Base-by-base conservation (phyloP, 345 rosid species). In the Populus tremula region DNA sequence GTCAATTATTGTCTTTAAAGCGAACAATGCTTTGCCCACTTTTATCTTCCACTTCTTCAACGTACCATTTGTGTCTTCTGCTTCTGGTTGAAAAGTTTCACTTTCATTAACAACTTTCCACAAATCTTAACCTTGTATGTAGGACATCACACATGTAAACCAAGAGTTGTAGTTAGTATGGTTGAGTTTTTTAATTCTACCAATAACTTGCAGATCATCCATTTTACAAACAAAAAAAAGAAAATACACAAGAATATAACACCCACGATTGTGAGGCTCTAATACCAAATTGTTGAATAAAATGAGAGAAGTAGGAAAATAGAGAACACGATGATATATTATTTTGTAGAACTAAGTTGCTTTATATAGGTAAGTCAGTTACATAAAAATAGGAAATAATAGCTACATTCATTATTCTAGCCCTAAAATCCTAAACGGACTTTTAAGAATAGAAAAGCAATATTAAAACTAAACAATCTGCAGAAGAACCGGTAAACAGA, bases 401-500 rank as follows among this genome's bases (percentile, higher is more conserved):
- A 4, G 0, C 0, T 49, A 49, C 7, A 4, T 16, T 1, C 0
- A 16, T 49, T 49, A 49, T 49, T 16, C 2, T 49, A 49, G 7
- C 54, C 20, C 5, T 0, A 1, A 16, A 49, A 49, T 49, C 20
- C 21, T 49, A 49, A 47, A 49, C 7, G 17, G 1, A 49, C 7
- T 49, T 16, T 0, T 16, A 16, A 16, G 0, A 49, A 16, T 49
- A 49, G 7, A 0, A 49, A 49, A 49, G 2, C 54, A 49, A 49
- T 17, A 49, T 16, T 49, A 2, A 0, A 49, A 49, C 20, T 16
- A 5, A 16, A 16, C 2, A 49, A 49, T 16, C 8, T 49, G 0
- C 2, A 50, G 9, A 17, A 50, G 56, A 50, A 18, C 1, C 0
- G 2, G 9, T 1, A 17, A 6, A 50, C 0, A 1, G 0, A 17